Evolutionary conservation across 1,284 basidiomycete species (phyloP).

Genomic region (Heliocybe sulcata): DNA sequence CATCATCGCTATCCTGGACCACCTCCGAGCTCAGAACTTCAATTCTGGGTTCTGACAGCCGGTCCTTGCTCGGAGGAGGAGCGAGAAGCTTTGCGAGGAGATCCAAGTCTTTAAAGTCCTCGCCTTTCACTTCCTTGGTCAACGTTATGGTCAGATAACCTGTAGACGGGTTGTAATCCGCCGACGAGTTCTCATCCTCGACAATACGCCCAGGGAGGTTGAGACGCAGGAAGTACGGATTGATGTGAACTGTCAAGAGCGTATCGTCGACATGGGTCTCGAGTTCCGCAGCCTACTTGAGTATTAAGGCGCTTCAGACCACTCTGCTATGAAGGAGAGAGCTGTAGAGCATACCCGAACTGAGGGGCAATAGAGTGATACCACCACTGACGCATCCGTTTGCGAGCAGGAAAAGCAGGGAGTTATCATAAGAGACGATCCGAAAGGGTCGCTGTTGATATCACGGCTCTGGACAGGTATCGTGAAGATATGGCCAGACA

Average conservation of each 20-base stretch:
- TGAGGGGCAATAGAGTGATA: conserved; percentile 69
- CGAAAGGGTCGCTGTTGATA: too few species aligned
- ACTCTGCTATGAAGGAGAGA: conserved; percentile 6
- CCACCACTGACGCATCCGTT: conserved; percentile 46
- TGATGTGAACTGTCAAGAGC: conserved; percentile 67
- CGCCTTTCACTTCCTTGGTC: conserved; percentile 56
- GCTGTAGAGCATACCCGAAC: conserved; percentile 51
- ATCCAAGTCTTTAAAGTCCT: conserved; percentile 69
- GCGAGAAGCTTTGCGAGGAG: conserved; percentile 68
- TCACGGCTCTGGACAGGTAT: too few species aligned
- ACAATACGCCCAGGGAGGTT: conserved; percentile 43
- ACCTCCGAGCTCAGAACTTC: conserved; percentile 51
- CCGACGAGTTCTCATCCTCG: conserved; percentile 67
- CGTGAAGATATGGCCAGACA: too few species aligned
- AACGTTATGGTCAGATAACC: conserved; percentile 67
- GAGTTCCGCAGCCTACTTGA: conserved; percentile 63
- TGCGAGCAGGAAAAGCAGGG: conserved; percentile 73
- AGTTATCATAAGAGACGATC: conserved; percentile 54
- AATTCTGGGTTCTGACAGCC: conserved; percentile 39
- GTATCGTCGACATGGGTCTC: conserved; percentile 71
- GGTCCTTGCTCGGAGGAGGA: conserved; percentile 38
- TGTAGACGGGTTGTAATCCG: conserved; percentile 63
- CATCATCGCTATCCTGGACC: conserved; percentile 24
- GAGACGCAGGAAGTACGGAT: conserved; percentile 75
- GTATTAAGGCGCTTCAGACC: conserved; percentile 12